Conservation (phyloP, 2,329 filamentous ascomycete species). For the Thermomyces lanuginosus region DNA sequence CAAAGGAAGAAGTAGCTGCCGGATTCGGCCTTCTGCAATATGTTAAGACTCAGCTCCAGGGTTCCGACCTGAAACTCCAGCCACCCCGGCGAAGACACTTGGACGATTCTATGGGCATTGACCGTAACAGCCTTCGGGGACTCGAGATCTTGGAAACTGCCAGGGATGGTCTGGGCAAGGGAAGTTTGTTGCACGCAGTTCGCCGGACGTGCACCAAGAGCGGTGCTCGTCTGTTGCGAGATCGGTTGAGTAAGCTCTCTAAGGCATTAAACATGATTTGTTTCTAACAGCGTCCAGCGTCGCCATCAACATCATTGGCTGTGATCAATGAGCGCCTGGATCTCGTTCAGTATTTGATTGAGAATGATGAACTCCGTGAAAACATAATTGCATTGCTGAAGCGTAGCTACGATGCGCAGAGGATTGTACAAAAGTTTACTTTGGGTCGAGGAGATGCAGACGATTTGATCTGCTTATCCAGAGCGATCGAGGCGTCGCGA, state of each 20-base stretch:
- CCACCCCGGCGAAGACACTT: slow-evolving; percentile 59
- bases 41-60: slow-evolving; percentile 61
- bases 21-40: slow-evolving; percentile 74
- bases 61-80: slow-evolving; percentile 64
- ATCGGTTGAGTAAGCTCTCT: slow-evolving; percentile 52
- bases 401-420: slow-evolving; percentile 68
- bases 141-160: slow-evolving; percentile 81
- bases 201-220: slow-evolving; percentile 82
- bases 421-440: slow-evolving; percentile 85
- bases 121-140: slow-evolving; percentile 77
- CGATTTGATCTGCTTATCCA: slow-evolving; percentile 68
- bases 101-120: slow-evolving; percentile 71
- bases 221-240: slow-evolving; percentile 65
- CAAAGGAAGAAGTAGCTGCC: slow-evolving; percentile 52
- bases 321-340: slow-evolving; percentile 68
- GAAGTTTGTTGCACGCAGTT: slow-evolving; percentile 79
- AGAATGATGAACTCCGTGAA: slow-evolving; percentile 51
- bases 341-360: slow-evolving; percentile 59
- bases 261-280: slow-evolving; percentile 1
- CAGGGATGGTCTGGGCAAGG: slow-evolving; percentile 59
- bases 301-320: slow-evolving; percentile 72
- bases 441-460: slow-evolving; percentile 83
- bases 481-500: slow-evolving; percentile 59
- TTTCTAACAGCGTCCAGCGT: slow-evolving; percentile 30
- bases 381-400: slow-evolving; percentile 51